Conservation (phyloP, 352 stramenopile species). For the Phytophthora pisi region DNA sequence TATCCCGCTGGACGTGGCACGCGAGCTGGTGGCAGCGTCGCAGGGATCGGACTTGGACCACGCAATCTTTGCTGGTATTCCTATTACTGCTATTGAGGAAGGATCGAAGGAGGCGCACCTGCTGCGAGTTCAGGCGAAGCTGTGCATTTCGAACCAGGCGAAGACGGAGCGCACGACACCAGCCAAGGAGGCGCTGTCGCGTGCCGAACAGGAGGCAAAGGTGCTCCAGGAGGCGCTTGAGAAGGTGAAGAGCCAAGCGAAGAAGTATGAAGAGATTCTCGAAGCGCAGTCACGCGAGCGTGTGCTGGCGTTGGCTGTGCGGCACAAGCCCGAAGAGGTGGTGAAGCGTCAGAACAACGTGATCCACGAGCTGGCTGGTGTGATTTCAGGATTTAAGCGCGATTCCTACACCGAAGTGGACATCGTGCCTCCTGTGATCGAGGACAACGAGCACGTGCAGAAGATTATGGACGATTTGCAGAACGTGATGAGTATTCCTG, state of each 20-base stretch:
- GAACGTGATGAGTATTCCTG: slow-evolving; percentile 81
- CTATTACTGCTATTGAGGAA: slow-evolving; percentile 77
- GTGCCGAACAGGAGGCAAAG: slow-evolving; percentile 72
- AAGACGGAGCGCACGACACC: slow-evolving; percentile 40
- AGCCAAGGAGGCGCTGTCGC: slow-evolving; percentile 73
- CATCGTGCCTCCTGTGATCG: slow-evolving; percentile 59
- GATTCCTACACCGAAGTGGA: slow-evolving; percentile 80
- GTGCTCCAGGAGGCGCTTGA: slow-evolving; percentile 83
- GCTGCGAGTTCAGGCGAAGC: slow-evolving; percentile 81
- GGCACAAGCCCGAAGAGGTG: slow-evolving; percentile 77
- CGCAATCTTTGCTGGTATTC: slow-evolving; percentile 77
- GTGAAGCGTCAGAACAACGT: slow-evolving; percentile 84
- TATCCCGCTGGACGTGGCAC: slow-evolving; percentile 81
- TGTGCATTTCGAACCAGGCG: slow-evolving; percentile 70
- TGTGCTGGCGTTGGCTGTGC: slow-evolving; percentile 71
- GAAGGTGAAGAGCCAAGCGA: slow-evolving; percentile 83
- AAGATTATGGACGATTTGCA: slow-evolving; percentile 80
- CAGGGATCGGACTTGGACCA: slow-evolving; percentile 70
- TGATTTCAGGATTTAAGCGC: slow-evolving; percentile 78
- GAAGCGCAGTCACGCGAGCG: slow-evolving; percentile 72
- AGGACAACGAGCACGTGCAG: slow-evolving; percentile 69
- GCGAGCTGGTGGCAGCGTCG: slow-evolving; percentile 79
- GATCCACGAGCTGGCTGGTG: slow-evolving; percentile 72
- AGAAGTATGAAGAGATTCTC: slow-evolving; percentile 86
- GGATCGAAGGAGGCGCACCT: slow-evolving; percentile 80